Base-by-base conservation (phyloP, 2,329 filamentous ascomycete genomes). In the Nemania diffusa region DNA sequence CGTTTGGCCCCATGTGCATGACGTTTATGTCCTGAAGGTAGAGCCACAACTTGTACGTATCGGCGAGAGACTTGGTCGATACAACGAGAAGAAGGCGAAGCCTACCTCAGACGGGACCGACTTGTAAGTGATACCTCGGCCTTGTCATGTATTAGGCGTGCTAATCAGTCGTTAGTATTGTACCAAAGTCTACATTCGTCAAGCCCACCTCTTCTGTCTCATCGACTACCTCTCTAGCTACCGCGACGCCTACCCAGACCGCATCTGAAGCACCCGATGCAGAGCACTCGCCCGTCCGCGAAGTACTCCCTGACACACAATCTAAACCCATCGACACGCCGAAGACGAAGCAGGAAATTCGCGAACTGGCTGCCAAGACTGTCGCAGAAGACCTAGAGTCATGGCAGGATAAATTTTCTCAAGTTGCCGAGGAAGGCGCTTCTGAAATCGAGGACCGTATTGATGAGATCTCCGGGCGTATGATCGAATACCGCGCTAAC, bases 21-120 rank as follows among this genome's bases (percentile, higher is more conserved):
- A 92, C 15, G 82, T 97, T 5, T 98, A 98, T 76, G 88, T 90
- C 11, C 90, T 97, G 76, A 97, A 97, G 73, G 94, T 99, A 3
- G 94, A 98, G 81, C 97, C 97, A 15, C 97, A 99, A 79, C 85
- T 99, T 15, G 88, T 95, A 64, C 93, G 94, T 74, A 98, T 99
- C 74, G 92, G 93, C 13, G 92, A 97, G 81, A 90, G 94, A 52
- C 86, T 99, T 11, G 94, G 94, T 46, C 85, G 91, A 55, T 92
- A 94, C 79, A 90, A 85, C 71, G 85, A 87, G 22, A 75, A 73
- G 65, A 82, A 79, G 64, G 71, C 74, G 34, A 82, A 81, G 72
- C 64, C 77, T 9, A 64, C 67, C 32, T 55, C 69, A 53, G 81
- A 81, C 52, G 81, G 80, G 65, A 64, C 57, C 55, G 71, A 70